Evolutionary conservation across 2,329 filamentous ascomycete genomes (phyloP), one percentile per base, ranked within the genome.

Genomic region (Exophiala lecanii-corni): DNA sequence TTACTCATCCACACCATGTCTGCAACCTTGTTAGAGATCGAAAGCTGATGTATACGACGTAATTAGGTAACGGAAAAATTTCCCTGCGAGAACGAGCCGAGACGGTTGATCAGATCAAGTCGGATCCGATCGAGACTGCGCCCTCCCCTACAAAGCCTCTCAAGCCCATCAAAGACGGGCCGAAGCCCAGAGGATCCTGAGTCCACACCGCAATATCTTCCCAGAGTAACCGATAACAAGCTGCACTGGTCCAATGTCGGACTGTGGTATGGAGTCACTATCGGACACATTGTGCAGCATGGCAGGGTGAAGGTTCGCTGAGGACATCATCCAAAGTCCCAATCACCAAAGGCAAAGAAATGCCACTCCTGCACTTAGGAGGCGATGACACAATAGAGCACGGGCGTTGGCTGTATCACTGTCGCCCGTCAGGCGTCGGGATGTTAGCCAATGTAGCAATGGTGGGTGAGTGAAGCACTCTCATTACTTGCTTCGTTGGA

Each of bases 1-100:
- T 17, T 9, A 15, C 31, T 34, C 31, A 34, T 34, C 31, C 16
- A 34, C 31, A 15, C 31, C 31, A 34, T 34, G 16, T 17, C 31
- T 15, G 31, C 16, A 34, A 28, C 25, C 25, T 28, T 28, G 25
- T 28, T 28, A 28, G 25, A 28, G 25, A 28, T 28, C 25, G 25
- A 28, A 28, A 28, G 25, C 25, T 28, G 25, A 28, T 28, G 25
- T 28, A 28, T n/a, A 28, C 25, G 25, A 28, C 25, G 25, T 28
- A 28, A 28, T 28, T 28, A 28, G 25, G 25, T 28, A 28, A 28
- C 25, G n/a, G 25, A n/a, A 28, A 9, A 28, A 9, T 28, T n/a
- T 28, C 25, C 25, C 25, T 28, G 9, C 25, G n/a, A 28, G 25
- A 28, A 28, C 25, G 25, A 28, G 25, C 25, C 25, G 25, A 28